These are phyloP conservation scores for Apiotrichum sp. DNA, from an alignment of 1,284 basidiomycete genomes.

Conservation along the genomic window DNA sequence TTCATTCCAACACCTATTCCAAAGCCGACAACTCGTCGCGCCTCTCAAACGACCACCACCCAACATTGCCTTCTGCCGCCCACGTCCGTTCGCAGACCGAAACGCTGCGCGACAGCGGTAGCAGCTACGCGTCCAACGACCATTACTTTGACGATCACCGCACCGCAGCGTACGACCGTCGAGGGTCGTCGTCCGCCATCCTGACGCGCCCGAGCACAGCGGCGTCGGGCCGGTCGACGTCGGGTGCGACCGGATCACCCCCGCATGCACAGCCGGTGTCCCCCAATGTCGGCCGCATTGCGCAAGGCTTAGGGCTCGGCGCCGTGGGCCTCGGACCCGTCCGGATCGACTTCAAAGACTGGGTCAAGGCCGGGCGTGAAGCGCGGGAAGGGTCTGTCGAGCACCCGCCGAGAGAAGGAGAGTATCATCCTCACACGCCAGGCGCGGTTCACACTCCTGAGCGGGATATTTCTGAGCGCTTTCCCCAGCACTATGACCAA, in stretches of 20 bases:
- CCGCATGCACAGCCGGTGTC: neutral
- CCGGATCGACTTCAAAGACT: conserved; percentile 22
- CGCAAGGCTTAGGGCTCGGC: conserved; percentile 3
- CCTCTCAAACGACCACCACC: neutral
- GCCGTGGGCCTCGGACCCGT: conserved; percentile 14
- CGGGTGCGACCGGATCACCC: conserved; percentile 4
- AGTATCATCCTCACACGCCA: neutral
- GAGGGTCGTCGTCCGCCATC: neutral
- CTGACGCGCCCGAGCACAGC: neutral
- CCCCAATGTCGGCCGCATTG: neutral
- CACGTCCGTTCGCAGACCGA: too few relatives aligned
- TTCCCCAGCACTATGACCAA: neutral
- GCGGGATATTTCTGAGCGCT: too few relatives aligned
- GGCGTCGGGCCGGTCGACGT: neutral
- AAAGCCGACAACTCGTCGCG: neutral
- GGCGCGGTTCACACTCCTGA: too few relatives aligned
- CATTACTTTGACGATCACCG: neutral
- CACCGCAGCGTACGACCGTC: neutral
- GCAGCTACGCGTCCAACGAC: neutral
- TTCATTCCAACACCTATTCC: neutral
- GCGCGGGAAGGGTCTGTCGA: neutral
- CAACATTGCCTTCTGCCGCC: neutral
- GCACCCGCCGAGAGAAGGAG: neutral
- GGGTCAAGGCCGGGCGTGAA: conserved; percentile 19
- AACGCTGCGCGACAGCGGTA: neutral